A percentile compares a stretch with the other conserved stretches of the same genome.
phyloP scores from a whole-genome alignment of 805 yeast genomes.

The Wickerhamomyces ciferrii region DNA sequence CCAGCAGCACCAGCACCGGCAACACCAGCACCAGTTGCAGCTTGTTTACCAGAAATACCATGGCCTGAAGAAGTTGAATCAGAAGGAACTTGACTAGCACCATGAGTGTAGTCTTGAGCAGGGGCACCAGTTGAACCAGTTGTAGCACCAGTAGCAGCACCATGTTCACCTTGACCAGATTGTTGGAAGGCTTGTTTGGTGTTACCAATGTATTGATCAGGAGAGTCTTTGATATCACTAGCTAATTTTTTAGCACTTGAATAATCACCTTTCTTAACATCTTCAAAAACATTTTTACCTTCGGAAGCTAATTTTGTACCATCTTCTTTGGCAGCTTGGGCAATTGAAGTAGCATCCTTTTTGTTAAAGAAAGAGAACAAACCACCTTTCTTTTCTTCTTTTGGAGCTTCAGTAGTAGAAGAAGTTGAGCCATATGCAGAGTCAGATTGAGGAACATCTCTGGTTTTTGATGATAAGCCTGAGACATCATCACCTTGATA shows the following conservation, averaged over 20 bases:
- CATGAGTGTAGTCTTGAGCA: background rate
- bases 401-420: background rate
- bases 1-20: background rate
- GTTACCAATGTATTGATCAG: constrained; percentile 6
- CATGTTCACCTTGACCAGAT: background rate
- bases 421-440: background rate
- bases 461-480: too few species aligned
- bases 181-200: constrained; percentile 2
- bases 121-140: background rate
- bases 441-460: too few species aligned
- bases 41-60: background rate
- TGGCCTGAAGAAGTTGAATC: background rate
- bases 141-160: background rate
- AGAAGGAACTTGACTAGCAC: background rate
- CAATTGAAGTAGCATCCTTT: constrained; percentile 5
- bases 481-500: too few species aligned
- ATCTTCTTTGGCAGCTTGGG: constrained; percentile 7
- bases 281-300: constrained; percentile 13
- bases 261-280: constrained; percentile 7
- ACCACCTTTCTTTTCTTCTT: background rate
- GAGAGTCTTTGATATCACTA: constrained; percentile 4
- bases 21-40: background rate
- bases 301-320: constrained; percentile 14
- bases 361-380: constrained; percentile 5
- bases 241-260: constrained; percentile 7